A percentile compares a stretch with the other conserved stretches of the same genome.
phyloP scores from a whole-genome alignment of 352 stramenopile species.

The Phytophthora pinifolia region DNA sequence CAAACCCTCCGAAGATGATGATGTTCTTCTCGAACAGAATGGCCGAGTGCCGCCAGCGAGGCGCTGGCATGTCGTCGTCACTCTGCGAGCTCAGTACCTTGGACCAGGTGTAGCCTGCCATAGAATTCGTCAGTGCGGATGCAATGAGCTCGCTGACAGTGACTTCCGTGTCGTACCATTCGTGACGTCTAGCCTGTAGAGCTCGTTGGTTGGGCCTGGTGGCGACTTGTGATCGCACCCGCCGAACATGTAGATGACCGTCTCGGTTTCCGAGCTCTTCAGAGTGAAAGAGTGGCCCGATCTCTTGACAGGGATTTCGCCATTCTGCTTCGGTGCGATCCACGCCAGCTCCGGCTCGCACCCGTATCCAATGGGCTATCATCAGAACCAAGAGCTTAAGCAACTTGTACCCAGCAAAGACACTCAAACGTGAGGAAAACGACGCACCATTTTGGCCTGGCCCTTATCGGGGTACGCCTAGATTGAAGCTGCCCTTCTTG shows the following conservation, averaged over 20 bases:
- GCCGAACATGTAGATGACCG: slow-evolving; percentile 82
- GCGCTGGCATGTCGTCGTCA: slow-evolving; percentile 62
- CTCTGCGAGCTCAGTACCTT: slow-evolving; percentile 42
- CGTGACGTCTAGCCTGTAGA: slow-evolving; percentile 93
- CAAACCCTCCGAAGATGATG: slow-evolving; percentile 95
- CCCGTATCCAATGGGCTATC: slow-evolving; percentile 78
- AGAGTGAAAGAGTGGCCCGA: slow-evolving; percentile 96
- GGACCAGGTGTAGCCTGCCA: slow-evolving; percentile 65
- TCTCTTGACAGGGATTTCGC: slow-evolving; percentile 92
- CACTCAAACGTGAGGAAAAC: neutral
- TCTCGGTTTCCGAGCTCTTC: slow-evolving; percentile 68
- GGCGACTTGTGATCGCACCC: slow-evolving; percentile 91
- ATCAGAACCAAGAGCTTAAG: slow-evolving; percentile 17
- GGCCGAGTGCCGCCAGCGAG: slow-evolving; percentile 86
- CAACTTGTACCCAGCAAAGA: neutral
- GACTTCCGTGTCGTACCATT: slow-evolving; percentile 36
- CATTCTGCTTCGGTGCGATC: slow-evolving; percentile 88
- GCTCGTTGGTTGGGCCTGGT: slow-evolving; percentile 93
- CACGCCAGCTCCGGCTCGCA: slow-evolving; percentile 90
- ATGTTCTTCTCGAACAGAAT: slow-evolving; percentile 85
- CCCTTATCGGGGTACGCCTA: slow-evolving; percentile 9
- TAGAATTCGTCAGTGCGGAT: slow-evolving; percentile 1
- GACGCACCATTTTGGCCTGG: slow-evolving; percentile 30
- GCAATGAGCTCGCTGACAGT: neutral
- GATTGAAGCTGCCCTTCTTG: neutral